Evolutionary conservation across 345 rosid species (phyloP).

Genomic region (Boechera stricta): DNA sequence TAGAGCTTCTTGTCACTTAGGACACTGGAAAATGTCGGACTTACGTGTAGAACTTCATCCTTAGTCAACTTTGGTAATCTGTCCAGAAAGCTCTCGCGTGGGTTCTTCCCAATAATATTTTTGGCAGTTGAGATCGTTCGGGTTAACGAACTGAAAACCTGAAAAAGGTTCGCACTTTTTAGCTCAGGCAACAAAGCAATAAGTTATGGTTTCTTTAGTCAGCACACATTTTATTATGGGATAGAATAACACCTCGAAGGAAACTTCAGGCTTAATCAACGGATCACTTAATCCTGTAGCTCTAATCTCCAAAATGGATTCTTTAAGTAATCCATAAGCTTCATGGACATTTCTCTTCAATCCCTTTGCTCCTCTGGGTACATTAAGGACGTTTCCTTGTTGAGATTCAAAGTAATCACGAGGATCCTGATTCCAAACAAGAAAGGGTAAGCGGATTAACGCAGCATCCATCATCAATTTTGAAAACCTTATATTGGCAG

Average conservation of each 20-base stretch:
- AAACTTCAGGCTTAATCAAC: slow-evolving; percentile 69
- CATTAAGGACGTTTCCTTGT: slow-evolving; percentile 70
- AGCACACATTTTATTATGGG: background rate
- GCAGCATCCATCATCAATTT: slow-evolving; percentile 24
- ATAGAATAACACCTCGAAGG: slow-evolving; percentile 63
- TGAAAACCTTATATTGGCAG: slow-evolving; percentile 22
- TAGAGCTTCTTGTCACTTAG: slow-evolving; percentile 12
- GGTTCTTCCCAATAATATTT: slow-evolving; percentile 75
- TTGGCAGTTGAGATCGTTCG: slow-evolving; percentile 78
- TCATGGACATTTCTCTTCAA: slow-evolving; percentile 57
- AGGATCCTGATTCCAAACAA: slow-evolving; percentile 68
- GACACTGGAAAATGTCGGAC: slow-evolving; percentile 10
- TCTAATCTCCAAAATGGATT: slow-evolving; percentile 62
- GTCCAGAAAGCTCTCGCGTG: slow-evolving; percentile 78
- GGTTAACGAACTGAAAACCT: slow-evolving; percentile 87
- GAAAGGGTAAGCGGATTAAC: slow-evolving; percentile 20
- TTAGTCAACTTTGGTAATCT: slow-evolving; percentile 70
- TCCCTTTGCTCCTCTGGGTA: slow-evolving; percentile 47
- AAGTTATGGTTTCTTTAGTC: slow-evolving; percentile 11
- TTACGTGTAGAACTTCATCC: slow-evolving; percentile 66
- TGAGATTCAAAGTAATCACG: slow-evolving; percentile 98
- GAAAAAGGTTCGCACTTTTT: slow-evolving; percentile 35
- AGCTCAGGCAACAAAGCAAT: slow-evolving; percentile 15
- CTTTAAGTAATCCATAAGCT: slow-evolving; percentile 68
- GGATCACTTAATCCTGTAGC: slow-evolving; percentile 66